These are phyloP conservation scores for Colletotrichum cordylinicola DNA, from an alignment of 2,329 filamentous ascomycete genomes.

Conservation along the genomic window DNA sequence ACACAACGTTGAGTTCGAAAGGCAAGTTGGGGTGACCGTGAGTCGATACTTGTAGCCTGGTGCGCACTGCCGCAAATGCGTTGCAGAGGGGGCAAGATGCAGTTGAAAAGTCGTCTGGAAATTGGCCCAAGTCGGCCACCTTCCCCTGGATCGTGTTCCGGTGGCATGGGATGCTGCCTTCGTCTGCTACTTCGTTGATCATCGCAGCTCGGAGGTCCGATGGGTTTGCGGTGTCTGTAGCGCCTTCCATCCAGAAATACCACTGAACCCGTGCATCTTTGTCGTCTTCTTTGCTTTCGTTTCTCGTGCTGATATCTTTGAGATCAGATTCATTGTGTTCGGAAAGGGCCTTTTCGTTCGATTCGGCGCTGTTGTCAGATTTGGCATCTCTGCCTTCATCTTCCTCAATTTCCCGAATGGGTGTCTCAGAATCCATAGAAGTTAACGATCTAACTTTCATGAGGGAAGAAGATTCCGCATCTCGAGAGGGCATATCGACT, in stretches of 20 bases:
- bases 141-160: not conserved
- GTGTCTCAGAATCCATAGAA: not conserved
- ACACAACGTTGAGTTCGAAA: not conserved
- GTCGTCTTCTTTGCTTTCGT: not conserved
- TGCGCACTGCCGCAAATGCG: not conserved
- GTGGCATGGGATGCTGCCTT: not conserved
- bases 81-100: not conserved
- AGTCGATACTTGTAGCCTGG: not conserved
- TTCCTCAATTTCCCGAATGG: not conserved
- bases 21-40: not conserved
- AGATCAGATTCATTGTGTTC: not conserved
- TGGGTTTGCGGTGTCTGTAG: not conserved
- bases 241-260: not conserved
- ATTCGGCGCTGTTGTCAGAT: not conserved
- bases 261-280: not conserved
- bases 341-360: not conserved
- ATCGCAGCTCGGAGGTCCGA: not conserved
- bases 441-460: not conserved
- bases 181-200: not conserved
- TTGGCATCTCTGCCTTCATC: not conserved
- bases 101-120: not conserved
- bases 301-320: not conserved
- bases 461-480: not conserved
- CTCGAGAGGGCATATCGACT: not conserved
- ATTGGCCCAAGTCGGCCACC: not conserved